These are phyloP conservation scores for Fragilaria radians DNA, from an alignment of 108 stramenopile genomes.

Conservation along the genomic window DNA sequence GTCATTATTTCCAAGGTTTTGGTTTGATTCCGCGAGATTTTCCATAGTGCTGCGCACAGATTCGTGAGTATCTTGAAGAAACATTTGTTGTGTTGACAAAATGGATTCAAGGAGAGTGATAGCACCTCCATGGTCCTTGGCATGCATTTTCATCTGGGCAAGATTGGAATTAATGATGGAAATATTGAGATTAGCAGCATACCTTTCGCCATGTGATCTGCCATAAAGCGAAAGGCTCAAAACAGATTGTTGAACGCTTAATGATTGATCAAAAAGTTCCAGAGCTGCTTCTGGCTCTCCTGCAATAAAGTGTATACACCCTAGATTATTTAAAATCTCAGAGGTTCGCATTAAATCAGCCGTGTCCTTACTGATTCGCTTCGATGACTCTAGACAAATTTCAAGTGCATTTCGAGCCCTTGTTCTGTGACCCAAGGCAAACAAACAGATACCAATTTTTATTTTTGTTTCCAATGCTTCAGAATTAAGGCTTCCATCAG, in stretches of 20 bases:
- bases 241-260: constrained; percentile 28
- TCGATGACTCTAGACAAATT: constrained; percentile 3
- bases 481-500: constrained; percentile 21
- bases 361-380: constrained; percentile 5
- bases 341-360: constrained; percentile 31
- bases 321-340: constrained; percentile 49
- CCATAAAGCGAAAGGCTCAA: constrained; percentile 31
- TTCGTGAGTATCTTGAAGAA: constrained; percentile 31
- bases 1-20: constrained; percentile 24
- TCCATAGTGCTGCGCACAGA: constrained; percentile 48
- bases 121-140: constrained; percentile 20
- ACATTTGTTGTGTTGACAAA: constrained; percentile 32
- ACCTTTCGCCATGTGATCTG: constrained; percentile 14
- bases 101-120: constrained; percentile 30
- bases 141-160: constrained; percentile 32
- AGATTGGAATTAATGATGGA: constrained; percentile 37
- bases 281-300: constrained; percentile 21
- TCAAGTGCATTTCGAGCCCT: constrained; percentile 25
- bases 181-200: constrained; percentile 32
- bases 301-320: constrained; percentile 32
- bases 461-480: constrained; percentile 33
- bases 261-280: constrained; percentile 26
- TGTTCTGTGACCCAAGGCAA: constrained; percentile 30
- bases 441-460: constrained; percentile 26
- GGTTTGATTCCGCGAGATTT: constrained; percentile 37